Base-by-base conservation (phyloP, 768 basidiomycete genomes). In the Lentinula raphanica region DNA sequence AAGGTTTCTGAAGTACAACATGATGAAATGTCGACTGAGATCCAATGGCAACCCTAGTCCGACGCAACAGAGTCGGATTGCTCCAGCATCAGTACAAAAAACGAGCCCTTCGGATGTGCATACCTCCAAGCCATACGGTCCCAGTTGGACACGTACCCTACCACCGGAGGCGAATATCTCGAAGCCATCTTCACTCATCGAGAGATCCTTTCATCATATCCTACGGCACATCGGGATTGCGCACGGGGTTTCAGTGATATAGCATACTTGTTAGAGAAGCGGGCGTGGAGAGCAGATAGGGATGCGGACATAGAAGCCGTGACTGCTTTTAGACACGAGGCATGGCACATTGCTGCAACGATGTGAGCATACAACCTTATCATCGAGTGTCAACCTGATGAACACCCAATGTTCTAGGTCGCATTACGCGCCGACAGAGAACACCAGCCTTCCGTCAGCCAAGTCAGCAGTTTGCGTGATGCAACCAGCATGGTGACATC, bases 121-220 rank as follows among this genome's bases (percentile, higher is more conserved):
- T 86, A 82, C 68, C 79, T 87, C 49, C 81, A 81, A 68, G 72
- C 78, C 62, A 78, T 87, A 63, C 81, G 79, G 63, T 75, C 76
- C 56, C 84, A 84, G 58, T 67, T 87, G 69, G 79, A 78, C 63
- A 74, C 69, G 44, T 80, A 73, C 60, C 69, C 68, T 56, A 89
- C 86, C 56, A 87, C 86, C 48, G 78, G 80, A 72, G 88, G 88
- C 64, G 87, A 81, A 59, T 92, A 90, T 66, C 80, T 92, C 70
- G 89, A 92, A 66, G 77, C 80, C 53, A 85, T 92, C 64, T 88
- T 90, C 71, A 83, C 84, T 0, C 89, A 92, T 72, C 87, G 89
- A 66, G 83, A 86, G 67, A 81, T 87, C 36, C 76, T 86, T 60
- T 74, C 71, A 61, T 80, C 85, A 9, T 85, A 75, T 65, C 88